Conservation (phyloP, 139 green algal species). For the Chlamydomonas sp. region DNA sequence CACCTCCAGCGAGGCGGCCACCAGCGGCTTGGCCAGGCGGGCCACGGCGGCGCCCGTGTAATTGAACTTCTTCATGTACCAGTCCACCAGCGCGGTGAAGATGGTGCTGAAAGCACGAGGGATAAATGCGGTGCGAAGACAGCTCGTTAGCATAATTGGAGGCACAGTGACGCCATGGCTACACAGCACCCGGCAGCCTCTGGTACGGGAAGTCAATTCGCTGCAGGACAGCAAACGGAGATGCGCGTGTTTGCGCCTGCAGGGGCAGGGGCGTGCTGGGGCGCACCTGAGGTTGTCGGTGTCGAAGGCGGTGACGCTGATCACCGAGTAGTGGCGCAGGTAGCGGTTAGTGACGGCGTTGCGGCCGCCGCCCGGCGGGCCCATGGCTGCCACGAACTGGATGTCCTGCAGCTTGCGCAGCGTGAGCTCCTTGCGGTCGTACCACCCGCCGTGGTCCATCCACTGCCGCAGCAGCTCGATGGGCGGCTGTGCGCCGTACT, state of each 20-base stretch:
- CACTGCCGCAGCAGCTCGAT: conserved; percentile 84
- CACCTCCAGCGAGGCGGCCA: conserved; percentile 71
- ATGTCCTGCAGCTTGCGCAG: conserved; percentile 69
- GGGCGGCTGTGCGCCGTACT: conserved; percentile 81
- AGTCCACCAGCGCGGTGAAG: conserved; percentile 72
- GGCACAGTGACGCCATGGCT: too few species aligned
- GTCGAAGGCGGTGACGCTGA: conserved; percentile 76
- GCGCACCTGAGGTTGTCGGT: conserved; percentile 62
- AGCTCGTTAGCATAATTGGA: too few species aligned
- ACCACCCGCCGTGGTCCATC: conserved; percentile 76
- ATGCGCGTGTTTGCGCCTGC: not conserved
- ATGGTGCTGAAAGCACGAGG: conserved; percentile 55
- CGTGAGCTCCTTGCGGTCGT: conserved; percentile 73
- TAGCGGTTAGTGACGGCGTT: conserved; percentile 80
- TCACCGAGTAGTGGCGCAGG: conserved; percentile 67
- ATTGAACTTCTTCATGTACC: conserved; percentile 71
- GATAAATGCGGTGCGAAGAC: conserved; percentile 19
- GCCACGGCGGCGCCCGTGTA: conserved; percentile 61
- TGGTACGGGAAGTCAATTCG: too few species aligned
- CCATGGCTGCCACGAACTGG: conserved; percentile 80
- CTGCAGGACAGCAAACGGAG: not conserved
- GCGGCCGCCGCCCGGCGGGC: conserved; percentile 74
- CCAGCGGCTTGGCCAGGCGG: conserved; percentile 53
- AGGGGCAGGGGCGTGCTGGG: not conserved
- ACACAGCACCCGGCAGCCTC: too few species aligned